phyloP scores from a whole-genome alignment of 768 basidiomycete species.

The Thelephora aurantiotincta region DNA sequence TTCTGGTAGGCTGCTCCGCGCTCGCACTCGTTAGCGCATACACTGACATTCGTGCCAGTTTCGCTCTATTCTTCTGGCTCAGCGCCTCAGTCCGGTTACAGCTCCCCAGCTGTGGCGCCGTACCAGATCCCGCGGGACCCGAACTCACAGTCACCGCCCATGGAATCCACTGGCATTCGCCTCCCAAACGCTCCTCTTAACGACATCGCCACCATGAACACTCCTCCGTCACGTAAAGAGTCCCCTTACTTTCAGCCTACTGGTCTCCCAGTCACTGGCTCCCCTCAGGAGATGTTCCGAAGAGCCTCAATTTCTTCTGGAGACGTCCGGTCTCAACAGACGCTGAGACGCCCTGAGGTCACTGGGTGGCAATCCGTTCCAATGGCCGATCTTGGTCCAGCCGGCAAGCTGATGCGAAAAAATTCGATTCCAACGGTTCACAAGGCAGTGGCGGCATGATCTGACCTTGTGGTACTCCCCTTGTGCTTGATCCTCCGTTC shows the following conservation, averaged over 20 bases:
- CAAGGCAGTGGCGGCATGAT: slow-evolving; percentile 14
- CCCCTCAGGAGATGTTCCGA: background rate
- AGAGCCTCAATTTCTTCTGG: background rate
- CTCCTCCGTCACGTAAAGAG: slow-evolving; percentile 5
- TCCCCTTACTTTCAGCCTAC: background rate
- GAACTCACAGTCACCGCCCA: slow-evolving; percentile 21
- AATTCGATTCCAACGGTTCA: slow-evolving; percentile 10
- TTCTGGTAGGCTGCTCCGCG: slow-evolving; percentile 36
- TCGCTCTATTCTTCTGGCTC: slow-evolving; percentile 41
- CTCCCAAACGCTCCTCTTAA: slow-evolving; percentile 60
- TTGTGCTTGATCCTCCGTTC: background rate
- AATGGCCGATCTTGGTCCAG: slow-evolving; percentile 13
- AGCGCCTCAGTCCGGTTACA: slow-evolving; percentile 47
- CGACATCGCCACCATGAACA: slow-evolving; percentile 44
- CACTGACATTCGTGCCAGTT: slow-evolving; percentile 15
- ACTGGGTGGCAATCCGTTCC: slow-evolving; percentile 22
- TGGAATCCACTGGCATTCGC: slow-evolving; percentile 45
- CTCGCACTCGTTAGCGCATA: slow-evolving; percentile 9
- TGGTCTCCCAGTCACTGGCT: background rate
- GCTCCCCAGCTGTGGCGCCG: slow-evolving; percentile 44
- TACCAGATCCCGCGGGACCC: slow-evolving; percentile 46
- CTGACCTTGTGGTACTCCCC: background rate
- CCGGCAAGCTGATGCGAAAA: slow-evolving; percentile 9
- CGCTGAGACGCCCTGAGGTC: slow-evolving; percentile 8
- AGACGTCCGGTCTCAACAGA: background rate